These are phyloP conservation scores for Gaillardinia entomophila DNA, from an alignment of 805 yeast genomes.

Conservation along the genomic window DNA sequence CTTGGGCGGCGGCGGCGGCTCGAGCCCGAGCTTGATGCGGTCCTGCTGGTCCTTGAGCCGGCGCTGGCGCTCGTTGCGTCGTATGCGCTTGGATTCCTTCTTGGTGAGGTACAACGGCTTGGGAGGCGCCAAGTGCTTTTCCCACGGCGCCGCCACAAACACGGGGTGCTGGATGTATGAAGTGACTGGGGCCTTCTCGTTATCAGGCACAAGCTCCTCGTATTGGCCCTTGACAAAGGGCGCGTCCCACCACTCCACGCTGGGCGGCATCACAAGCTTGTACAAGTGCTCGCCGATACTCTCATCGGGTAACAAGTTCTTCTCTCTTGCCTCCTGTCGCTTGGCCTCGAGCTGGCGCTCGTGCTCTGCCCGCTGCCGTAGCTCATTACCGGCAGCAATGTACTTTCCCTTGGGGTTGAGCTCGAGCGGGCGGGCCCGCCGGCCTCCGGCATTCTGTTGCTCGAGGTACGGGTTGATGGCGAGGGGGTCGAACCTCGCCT, in stretches of 20 bases:
- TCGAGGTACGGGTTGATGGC: conserved; percentile 35
- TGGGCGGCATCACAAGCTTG: conserved; percentile 48
- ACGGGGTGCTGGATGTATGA: conserved; percentile 81
- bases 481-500: conserved; percentile 26
- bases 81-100: conserved; percentile 65
- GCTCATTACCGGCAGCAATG: conserved; percentile 46
- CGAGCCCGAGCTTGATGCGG: conserved; percentile 70
- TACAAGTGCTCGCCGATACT: conserved; percentile 53
- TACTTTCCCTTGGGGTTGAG: conserved; percentile 64
- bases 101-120: conserved; percentile 63
- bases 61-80: conserved; percentile 63
- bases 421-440: conserved; percentile 30
- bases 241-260: conserved; percentile 87
- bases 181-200: conserved; percentile 48
- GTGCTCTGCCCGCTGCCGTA: conserved; percentile 36
- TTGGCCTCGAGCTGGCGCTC: conserved; percentile 18
- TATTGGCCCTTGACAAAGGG: conserved; percentile 43
- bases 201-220: conserved; percentile 26
- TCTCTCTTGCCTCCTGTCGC: conserved; percentile 22
- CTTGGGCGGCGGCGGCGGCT: conserved; percentile 86
- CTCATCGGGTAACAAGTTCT: conserved; percentile 48
- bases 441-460: conserved; percentile 10
- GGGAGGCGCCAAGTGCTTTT: conserved; percentile 32
- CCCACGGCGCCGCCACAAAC: conserved; percentile 57
- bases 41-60: conserved; percentile 69